phyloP scores from a whole-genome alignment of 305 asterid genomes.

The Caryopteris hybrid region DNA sequence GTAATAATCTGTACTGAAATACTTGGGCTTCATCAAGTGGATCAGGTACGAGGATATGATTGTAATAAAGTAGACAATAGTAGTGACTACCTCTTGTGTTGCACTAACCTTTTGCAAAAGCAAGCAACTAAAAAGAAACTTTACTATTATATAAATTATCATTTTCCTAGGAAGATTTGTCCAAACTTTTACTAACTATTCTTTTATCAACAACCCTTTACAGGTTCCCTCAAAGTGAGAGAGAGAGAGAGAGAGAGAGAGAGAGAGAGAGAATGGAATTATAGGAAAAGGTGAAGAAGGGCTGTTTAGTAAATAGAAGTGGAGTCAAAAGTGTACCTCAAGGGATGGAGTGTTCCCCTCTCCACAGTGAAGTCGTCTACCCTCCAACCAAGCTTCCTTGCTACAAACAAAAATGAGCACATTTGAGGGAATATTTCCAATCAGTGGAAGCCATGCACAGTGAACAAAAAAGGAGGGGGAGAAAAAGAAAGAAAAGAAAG shows the following conservation, averaged over 20 bases:
- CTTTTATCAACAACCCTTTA: slow-evolving; percentile 4
- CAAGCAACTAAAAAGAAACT: slow-evolving; percentile 9
- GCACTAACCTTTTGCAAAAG: slow-evolving; percentile 31
- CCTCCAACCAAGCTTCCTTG: slow-evolving; percentile 61
- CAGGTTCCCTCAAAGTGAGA: too few relatives aligned
- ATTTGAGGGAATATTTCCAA: slow-evolving; percentile 32
- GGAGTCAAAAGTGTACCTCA: slow-evolving; percentile 36
- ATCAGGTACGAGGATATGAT: slow-evolving; percentile 13
- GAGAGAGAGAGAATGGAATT: slow-evolving; percentile 8
- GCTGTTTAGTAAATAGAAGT: neutral
- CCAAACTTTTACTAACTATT: slow-evolving; percentile 15
- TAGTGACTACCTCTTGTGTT: neutral
- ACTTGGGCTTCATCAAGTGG: neutral
- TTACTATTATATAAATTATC: slow-evolving; percentile 6
- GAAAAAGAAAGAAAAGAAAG: slow-evolving; percentile 14
- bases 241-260: neutral
- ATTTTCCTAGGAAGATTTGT: slow-evolving; percentile 22
- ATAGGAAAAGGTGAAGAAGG: neutral
- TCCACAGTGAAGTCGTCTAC: slow-evolving; percentile 29
- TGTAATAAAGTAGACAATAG: neutral
- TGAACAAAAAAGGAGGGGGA: neutral
- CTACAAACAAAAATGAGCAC: slow-evolving; percentile 4
- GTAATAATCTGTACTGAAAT: neutral
- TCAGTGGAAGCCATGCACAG: slow-evolving; percentile 45
- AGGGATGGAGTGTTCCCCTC: slow-evolving; percentile 29